Evolutionary conservation across 352 stramenopile species (phyloP).

Genomic region (Globisporangium solare): DNA sequence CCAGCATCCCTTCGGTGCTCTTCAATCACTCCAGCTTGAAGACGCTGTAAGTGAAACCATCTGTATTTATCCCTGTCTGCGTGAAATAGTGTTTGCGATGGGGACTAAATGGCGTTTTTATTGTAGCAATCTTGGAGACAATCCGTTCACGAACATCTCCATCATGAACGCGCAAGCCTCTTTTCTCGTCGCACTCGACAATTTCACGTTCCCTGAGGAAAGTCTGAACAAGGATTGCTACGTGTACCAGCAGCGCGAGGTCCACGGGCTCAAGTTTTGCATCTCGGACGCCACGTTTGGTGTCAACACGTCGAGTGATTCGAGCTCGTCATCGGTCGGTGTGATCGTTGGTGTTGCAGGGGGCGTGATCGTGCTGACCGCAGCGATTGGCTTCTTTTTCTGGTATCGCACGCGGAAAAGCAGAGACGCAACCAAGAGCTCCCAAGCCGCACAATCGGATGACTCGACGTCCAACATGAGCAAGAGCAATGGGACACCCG

Average conservation of each 20-base stretch:
- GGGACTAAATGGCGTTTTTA: too few relatives aligned
- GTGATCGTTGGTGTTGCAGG: not conserved
- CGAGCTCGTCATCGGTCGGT: not conserved
- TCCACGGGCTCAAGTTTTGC: constrained; percentile 3
- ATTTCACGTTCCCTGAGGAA: constrained; percentile 3
- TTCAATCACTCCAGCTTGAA: not conserved
- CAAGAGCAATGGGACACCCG: not conserved
- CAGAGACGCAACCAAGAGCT: not conserved
- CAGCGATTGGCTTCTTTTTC: not conserved
- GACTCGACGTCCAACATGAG: not conserved
- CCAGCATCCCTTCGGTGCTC: not conserved
- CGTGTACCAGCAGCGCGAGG: constrained; percentile 1
- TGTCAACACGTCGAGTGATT: not conserved
- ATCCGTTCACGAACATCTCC: too few relatives aligned
- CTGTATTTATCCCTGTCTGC: too few relatives aligned
- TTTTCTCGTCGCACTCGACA: not conserved
- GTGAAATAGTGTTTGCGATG: too few relatives aligned
- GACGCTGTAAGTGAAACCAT: not conserved
- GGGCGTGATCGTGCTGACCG: not conserved
- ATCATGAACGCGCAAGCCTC: too few relatives aligned
- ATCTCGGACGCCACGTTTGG: not conserved
- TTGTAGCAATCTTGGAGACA: too few relatives aligned
- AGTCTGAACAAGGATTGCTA: not conserved
- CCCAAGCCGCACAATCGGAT: too few relatives aligned
- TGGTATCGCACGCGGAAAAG: not conserved